Evolutionary conservation across 2,329 filamentous ascomycete species (phyloP).

Genomic region (Trichoderma brevicompactum): DNA sequence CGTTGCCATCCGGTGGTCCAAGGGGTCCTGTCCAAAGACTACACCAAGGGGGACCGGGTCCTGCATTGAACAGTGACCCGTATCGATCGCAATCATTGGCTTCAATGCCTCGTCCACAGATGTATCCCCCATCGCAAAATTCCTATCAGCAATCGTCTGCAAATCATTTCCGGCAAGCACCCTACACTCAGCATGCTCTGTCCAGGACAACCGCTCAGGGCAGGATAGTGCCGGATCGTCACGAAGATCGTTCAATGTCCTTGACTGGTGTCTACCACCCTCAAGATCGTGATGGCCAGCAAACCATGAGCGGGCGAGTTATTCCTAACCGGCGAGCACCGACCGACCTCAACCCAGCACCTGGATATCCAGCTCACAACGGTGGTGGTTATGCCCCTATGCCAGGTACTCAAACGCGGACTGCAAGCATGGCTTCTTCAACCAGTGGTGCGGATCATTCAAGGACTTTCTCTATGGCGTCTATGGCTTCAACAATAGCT

Average conservation of each 20-base stretch:
- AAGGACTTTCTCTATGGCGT: constrained; percentile 91
- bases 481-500: constrained; percentile 71
- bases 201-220: constrained; percentile 89
- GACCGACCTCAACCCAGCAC: constrained; percentile 46
- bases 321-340: constrained; percentile 72
- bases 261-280: constrained; percentile 76
- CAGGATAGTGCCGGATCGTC: constrained; percentile 85
- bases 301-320: constrained; percentile 90
- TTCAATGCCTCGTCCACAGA: constrained; percentile 70
- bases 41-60: constrained; percentile 64
- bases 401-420: constrained; percentile 60
- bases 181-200: constrained; percentile 65
- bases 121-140: constrained; percentile 68
- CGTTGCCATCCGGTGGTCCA: constrained; percentile 47
- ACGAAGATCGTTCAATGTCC: constrained; percentile 94
- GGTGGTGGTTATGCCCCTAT: constrained; percentile 47
- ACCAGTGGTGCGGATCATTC: constrained; percentile 52
- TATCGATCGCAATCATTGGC: constrained; percentile 95
- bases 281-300: constrained; percentile 76
- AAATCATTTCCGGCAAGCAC: constrained; percentile 77
- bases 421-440: constrained; percentile 66
- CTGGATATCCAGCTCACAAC: constrained; percentile 44
- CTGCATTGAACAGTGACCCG: constrained; percentile 80
- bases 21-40: constrained; percentile 60
- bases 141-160: constrained; percentile 68